These are phyloP conservation scores for Phaseolus coccineus DNA, from an alignment of 331 rosid genomes.

Conservation along the genomic window DNA sequence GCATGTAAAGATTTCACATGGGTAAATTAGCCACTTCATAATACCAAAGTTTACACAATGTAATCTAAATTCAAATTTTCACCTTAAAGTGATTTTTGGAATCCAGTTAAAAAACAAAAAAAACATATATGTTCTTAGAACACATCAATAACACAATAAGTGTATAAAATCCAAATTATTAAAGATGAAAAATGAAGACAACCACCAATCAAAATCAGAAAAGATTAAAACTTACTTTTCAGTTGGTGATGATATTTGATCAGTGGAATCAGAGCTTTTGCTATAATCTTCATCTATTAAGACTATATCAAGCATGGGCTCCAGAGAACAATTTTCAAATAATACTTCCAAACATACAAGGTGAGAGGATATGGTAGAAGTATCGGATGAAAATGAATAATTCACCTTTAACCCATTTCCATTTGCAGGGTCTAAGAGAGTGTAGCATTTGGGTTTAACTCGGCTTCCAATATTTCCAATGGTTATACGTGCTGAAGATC, in stretches of 20 bases:
- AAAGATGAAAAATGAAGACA: slow-evolving; percentile 20
- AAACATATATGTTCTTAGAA: slow-evolving; percentile 12
- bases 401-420: slow-evolving; percentile 92
- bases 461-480: slow-evolving; percentile 71
- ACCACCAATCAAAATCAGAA: slow-evolving; percentile 20
- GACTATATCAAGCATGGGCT: slow-evolving; percentile 68
- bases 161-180: slow-evolving; percentile 7
- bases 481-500: slow-evolving; percentile 90
- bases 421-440: slow-evolving; percentile 78
- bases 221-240: slow-evolving; percentile 65
- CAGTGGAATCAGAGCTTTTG: slow-evolving; percentile 59
- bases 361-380: slow-evolving; percentile 71
- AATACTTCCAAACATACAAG: slow-evolving; percentile 78
- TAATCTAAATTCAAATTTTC: slow-evolving; percentile 32
- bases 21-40: slow-evolving; percentile 4
- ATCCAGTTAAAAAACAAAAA: not conserved
- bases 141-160: slow-evolving; percentile 18
- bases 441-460: slow-evolving; percentile 71
- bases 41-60: slow-evolving; percentile 27
- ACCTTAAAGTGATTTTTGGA: not conserved
- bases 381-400: slow-evolving; percentile 82
- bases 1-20: slow-evolving; percentile 30
- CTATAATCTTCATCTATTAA: slow-evolving; percentile 70
- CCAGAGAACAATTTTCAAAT: slow-evolving; percentile 82
- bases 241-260: slow-evolving; percentile 48